Base-by-base conservation (phyloP, 495 filamentous ascomycete species). In the Geopyxis carbonaria region DNA sequence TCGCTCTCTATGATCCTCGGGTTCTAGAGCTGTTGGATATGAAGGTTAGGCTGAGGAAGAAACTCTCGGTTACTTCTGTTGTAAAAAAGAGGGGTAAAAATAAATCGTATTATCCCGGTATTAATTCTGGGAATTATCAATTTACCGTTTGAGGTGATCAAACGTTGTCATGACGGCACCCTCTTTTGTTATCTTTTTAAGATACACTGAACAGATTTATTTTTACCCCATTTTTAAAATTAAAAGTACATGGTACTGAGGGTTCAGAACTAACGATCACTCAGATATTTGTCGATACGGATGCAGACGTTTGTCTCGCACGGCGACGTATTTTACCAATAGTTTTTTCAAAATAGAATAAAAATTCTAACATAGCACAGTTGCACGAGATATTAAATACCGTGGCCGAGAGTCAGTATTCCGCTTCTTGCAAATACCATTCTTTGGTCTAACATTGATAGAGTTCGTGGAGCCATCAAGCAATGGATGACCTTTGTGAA, bases 401-500 rank as follows among this genome's bases (percentile, higher is more conserved):
- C 51, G 53, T 24, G 53, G 44, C 2, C 45, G 53, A 51, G 53
- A 56, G 53, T 56, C 44, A 15, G 44, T 35, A 9, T 24, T 24
- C 16, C 14, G 4, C 9, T 36, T 18, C 28, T 10, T 25, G 13
- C 25, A n/a, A n/a, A n/a, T n/a, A n/a, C n/a, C n/a, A n/a, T n/a
- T n/a, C n/a, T n/a, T n/a, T n/a, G n/a, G n/a, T 32, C 35, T 42
- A 14, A 29, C 10, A 14, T 38, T 16, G 15, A 2, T 39, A 56
- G 53, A 43, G 75, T 94, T 41, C 81, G 93, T 46, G 89, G 89
- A 27, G 86, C 85, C 51, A 86, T 95, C 51, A 95, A 95, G 58
- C 89, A 97, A 59, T 97, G 89, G 89, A 93, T 93, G 55, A 57
- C 58, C 24, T 97, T 77, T 58, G 89, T 97, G 5, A 97, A 97